Evolutionary conservation across 176 grass and related monocot species (phyloP).

Genomic region (Ensete glaucum): DNA sequence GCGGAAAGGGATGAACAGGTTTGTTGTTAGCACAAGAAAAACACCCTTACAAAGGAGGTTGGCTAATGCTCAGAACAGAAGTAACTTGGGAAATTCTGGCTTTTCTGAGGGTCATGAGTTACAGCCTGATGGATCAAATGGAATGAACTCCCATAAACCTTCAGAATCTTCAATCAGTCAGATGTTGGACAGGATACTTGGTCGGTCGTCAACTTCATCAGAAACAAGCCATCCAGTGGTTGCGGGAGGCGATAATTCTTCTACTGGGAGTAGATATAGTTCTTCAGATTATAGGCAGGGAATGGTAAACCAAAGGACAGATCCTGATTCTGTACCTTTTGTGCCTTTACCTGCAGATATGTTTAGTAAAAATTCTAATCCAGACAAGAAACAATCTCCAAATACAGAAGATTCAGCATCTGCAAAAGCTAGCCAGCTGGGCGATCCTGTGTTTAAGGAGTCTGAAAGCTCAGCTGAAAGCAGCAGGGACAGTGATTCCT

Average conservation of each 20-base stretch:
- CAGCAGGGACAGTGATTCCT: neutral
- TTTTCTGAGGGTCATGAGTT: neutral
- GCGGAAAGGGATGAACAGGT: conserved; percentile 59
- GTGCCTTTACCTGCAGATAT: conserved; percentile 62
- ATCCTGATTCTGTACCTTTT: conserved; percentile 49
- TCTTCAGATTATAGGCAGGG: conserved; percentile 11
- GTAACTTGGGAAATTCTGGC: neutral
- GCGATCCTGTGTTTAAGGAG: neutral
- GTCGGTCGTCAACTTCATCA: conserved; percentile 33
- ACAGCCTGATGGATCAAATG: conserved; percentile 4
- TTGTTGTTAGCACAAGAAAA: conserved; percentile 60
- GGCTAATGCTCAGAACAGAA: conserved; percentile 35
- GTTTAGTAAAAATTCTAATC: conserved; percentile 46
- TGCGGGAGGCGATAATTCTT: conserved; percentile 16
- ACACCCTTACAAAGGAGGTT: conserved; percentile 59
- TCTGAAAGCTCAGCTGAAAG: conserved; percentile 13
- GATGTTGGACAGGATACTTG: conserved; percentile 80
- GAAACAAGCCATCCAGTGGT: conserved; percentile 22
- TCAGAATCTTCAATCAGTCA: conserved; percentile 55
- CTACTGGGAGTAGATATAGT: conserved; percentile 5
- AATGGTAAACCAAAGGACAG: conserved; percentile 29
- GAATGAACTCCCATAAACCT: conserved; percentile 7
- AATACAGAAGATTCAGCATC: conserved; percentile 17
- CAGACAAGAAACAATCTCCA: conserved; percentile 23
- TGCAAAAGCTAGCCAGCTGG: neutral